phyloP scores from a whole-genome alignment of 2,329 filamentous ascomycete genomes.

The Endoconidiophora polonica region DNA sequence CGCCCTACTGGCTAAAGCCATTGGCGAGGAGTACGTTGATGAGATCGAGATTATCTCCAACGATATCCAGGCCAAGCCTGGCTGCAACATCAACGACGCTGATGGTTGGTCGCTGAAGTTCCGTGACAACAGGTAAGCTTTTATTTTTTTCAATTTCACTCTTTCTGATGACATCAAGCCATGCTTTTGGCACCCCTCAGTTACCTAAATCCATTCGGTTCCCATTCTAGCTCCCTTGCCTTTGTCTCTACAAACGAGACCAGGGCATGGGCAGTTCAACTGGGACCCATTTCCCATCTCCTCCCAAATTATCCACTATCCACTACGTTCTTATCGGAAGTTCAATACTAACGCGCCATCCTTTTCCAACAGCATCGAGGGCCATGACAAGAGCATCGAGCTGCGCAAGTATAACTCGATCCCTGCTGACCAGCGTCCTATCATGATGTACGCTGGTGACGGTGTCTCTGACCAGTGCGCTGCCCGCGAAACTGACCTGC shows the following conservation, averaged over 20 bases:
- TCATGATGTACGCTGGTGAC: constrained; percentile 87
- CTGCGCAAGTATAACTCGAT: constrained; percentile 73
- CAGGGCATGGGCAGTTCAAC: too few relatives aligned
- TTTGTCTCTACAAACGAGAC: too few relatives aligned
- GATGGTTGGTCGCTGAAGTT: constrained; percentile 78
- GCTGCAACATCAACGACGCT: constrained; percentile 61
- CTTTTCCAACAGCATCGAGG: constrained; percentile 46
- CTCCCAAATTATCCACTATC: neutral
- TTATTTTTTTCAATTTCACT: neutral
- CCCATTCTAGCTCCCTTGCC: too few relatives aligned
- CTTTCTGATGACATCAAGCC: too few relatives aligned
- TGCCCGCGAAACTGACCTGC: constrained; percentile 76
- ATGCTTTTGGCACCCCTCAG: too few relatives aligned
- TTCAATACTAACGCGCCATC: constrained; percentile 12
- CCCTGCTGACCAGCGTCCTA: constrained; percentile 49
- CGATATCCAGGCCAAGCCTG: constrained; percentile 44
- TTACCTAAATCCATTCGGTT: too few relatives aligned
- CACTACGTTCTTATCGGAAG: neutral
- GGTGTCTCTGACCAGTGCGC: constrained; percentile 86
- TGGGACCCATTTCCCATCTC: neutral
- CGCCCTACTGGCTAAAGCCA: constrained; percentile 59
- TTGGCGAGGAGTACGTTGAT: constrained; percentile 57
- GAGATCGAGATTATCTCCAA: constrained; percentile 88
- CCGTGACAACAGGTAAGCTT: constrained; percentile 47
- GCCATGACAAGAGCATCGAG: constrained; percentile 92